A percentile compares a stretch with the other conserved stretches of the same genome.
phyloP scores from a whole-genome alignment of 495 filamentous ascomycete species.

The Tuber calosporum region DNA sequence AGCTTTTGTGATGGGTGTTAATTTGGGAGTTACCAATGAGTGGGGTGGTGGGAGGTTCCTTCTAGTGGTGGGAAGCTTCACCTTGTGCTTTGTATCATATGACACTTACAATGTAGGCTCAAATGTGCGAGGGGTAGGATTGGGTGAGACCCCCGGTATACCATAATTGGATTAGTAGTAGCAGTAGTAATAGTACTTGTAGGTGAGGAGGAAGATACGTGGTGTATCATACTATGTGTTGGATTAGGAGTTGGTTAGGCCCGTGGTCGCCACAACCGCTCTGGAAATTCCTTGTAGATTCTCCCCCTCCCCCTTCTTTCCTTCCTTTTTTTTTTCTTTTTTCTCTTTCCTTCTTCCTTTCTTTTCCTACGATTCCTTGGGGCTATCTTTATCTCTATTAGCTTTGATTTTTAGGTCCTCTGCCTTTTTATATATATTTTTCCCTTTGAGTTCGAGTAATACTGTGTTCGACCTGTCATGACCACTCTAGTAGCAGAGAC shows the following conservation, averaged over 20 bases:
- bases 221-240: not conserved
- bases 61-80: not conserved
- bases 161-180: not conserved
- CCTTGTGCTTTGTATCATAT: not conserved
- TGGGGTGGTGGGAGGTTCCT: not conserved
- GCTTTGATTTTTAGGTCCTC: not conserved
- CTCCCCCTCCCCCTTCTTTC: not conserved
- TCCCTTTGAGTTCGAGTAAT: not conserved
- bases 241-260: not conserved
- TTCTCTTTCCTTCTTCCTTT: not conserved
- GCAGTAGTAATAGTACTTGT: not conserved
- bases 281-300: not conserved
- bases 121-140: not conserved
- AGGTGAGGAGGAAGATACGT: not conserved
- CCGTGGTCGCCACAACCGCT: not conserved
- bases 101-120: not conserved
- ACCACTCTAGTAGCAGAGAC: not conserved
- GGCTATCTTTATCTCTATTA: not conserved
- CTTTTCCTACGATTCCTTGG: not conserved
- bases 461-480: not conserved
- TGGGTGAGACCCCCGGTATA: not conserved
- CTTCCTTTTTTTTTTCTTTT: not conserved
- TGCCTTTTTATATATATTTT: not conserved
- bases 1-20: conserved; percentile 1
- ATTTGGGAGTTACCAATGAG: not conserved